Conservation (phyloP, 192 early-diverging fungal species). For the Coemansia sp. region DNA sequence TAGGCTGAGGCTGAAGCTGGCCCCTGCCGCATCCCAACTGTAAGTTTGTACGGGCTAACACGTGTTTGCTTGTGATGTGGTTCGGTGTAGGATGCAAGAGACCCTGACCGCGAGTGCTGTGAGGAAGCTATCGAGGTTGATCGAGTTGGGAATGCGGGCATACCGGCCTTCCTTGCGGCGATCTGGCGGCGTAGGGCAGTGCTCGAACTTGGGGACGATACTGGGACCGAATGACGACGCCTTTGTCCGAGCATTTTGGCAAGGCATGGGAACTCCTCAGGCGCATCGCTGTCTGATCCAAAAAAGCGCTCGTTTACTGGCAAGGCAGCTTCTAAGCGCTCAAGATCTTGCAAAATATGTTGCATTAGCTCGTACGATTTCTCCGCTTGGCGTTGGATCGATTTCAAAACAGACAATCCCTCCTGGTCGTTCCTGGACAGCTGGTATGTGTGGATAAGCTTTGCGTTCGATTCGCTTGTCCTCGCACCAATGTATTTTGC, state of each 20-base stretch:
- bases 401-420: slow-evolving; percentile 30
- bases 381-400: slow-evolving; percentile 51
- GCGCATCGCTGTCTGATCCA: slow-evolving; percentile 16
- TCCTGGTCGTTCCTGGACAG: slow-evolving; percentile 41
- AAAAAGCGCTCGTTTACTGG: slow-evolving; percentile 23
- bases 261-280: slow-evolving; percentile 20
- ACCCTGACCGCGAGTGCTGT: slow-evolving; percentile 15
- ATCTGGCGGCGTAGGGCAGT: slow-evolving; percentile 34
- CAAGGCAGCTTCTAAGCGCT: slow-evolving; percentile 43
- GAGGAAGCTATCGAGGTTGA: slow-evolving; percentile 26
- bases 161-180: slow-evolving; percentile 25
- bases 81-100: slow-evolving; percentile 4
- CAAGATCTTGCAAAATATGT: slow-evolving; percentile 50
- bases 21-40: slow-evolving; percentile 12
- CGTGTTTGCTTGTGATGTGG: slow-evolving; percentile 16
- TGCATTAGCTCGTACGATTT: slow-evolving; percentile 55
- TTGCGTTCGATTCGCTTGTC: slow-evolving; percentile 21
- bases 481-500: slow-evolving; percentile 44
- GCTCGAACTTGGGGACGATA: slow-evolving; percentile 22
- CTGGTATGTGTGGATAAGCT: slow-evolving; percentile 28
- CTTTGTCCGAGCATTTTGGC: slow-evolving; percentile 26
- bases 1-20: background rate
- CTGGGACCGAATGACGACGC: slow-evolving; percentile 20
- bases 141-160: slow-evolving; percentile 35
- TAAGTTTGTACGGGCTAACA: slow-evolving; percentile 26